Percentiles rank a stretch among this genome's conserved stretches.
These are phyloP conservation scores for Ogataea pilisensis DNA, from an alignment of 805 yeast species.

Conservation along the genomic window DNA sequence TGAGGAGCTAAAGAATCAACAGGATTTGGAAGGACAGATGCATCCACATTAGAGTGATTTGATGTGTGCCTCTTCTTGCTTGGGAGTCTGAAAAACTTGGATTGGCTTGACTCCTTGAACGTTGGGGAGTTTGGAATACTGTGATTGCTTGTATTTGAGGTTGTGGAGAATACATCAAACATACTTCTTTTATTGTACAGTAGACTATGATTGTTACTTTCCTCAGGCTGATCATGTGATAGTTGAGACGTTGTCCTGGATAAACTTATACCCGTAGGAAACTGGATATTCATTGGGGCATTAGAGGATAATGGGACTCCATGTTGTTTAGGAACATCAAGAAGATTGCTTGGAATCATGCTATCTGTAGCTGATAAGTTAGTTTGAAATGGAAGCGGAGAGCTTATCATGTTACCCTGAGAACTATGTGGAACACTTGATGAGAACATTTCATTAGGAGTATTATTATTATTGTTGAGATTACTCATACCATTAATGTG, in stretches of 20 bases:
- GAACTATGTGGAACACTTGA: background rate
- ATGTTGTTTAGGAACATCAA: background rate
- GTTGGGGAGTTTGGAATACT: conserved; percentile 20
- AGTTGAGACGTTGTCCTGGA: conserved; percentile 2
- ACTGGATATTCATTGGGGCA: conserved; percentile 11
- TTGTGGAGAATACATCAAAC: conserved; percentile 17
- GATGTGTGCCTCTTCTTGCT: conserved; percentile 12
- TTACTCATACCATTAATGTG: background rate
- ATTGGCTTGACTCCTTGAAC: conserved; percentile 12
- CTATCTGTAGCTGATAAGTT: background rate
- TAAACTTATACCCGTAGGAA: conserved; percentile 1
- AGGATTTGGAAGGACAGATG: conserved; percentile 2
- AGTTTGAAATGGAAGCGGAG: background rate
- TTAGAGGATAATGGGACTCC: conserved; percentile 10
- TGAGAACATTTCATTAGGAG: background rate
- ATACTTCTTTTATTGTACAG: conserved; percentile 13
- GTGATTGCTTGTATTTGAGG: conserved; percentile 14
- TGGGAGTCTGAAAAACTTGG: conserved; percentile 19
- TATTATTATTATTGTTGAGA: background rate
- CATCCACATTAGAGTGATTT: conserved; percentile 9
- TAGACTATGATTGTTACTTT: conserved; percentile 6
- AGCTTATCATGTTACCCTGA: background rate
- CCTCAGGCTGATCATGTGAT: conserved; percentile 8
- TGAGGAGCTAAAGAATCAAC: conserved; percentile 6
- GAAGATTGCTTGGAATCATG: background rate